phyloP scores from a whole-genome alignment of 148 eudicot species.

The Suaeda aralocaspica region DNA sequence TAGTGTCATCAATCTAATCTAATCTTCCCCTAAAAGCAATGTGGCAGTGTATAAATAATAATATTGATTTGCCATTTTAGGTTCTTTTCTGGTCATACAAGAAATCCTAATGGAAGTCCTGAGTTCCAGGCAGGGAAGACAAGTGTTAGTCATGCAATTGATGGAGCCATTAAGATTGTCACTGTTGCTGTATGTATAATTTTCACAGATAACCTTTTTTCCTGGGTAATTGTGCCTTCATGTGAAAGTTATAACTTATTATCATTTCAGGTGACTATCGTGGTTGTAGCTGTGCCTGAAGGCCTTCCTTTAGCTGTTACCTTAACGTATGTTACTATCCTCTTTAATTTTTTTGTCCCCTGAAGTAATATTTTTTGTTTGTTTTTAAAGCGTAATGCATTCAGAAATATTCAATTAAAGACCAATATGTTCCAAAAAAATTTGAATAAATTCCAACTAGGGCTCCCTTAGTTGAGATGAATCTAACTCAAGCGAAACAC shows the following conservation, averaged over 20 bases:
- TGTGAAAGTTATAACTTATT: constrained; percentile 20
- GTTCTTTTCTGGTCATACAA: constrained; percentile 70
- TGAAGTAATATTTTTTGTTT: background rate
- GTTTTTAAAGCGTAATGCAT: background rate
- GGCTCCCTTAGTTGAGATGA: background rate
- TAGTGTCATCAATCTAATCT: background rate
- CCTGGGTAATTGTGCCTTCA: background rate
- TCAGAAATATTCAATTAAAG: background rate
- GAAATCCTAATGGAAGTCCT: constrained; percentile 32
- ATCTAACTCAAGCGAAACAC: too few species aligned
- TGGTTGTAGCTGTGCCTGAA: constrained; percentile 97
- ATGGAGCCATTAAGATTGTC: constrained; percentile 79
- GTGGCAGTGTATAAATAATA: background rate
- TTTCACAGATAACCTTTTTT: constrained; percentile 6
- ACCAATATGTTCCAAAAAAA: background rate
- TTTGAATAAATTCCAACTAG: background rate
- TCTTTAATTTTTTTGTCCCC: background rate
- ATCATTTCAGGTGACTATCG: constrained; percentile 79
- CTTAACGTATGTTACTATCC: constrained; percentile 65
- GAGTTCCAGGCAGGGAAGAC: constrained; percentile 64
- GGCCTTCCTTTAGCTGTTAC: constrained; percentile 99
- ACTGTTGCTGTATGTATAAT: constrained; percentile 76
- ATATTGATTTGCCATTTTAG: constrained; percentile 29
- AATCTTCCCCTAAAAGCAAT: background rate
- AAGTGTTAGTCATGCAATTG: constrained; percentile 50